Conservation (phyloP, 169 alveolate species). For the Hammondia hammondi region DNA sequence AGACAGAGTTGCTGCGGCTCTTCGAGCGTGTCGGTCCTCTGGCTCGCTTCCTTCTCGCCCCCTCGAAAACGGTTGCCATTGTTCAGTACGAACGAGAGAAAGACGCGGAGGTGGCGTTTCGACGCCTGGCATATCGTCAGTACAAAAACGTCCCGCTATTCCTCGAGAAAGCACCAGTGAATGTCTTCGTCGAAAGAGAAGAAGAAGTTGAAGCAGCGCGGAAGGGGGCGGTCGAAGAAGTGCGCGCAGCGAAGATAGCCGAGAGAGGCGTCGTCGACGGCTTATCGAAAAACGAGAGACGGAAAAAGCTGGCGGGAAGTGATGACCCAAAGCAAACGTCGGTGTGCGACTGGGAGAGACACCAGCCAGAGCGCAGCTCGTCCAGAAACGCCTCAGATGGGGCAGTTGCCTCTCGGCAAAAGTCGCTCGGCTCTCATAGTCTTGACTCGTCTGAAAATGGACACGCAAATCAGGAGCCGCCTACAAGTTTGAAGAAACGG, state of each 20-base stretch:
- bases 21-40: conserved; percentile 88
- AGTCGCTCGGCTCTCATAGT: background rate
- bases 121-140: conserved; percentile 85
- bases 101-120: conserved; percentile 89
- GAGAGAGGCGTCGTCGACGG: background rate
- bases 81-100: conserved; percentile 85
- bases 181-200: conserved; percentile 63
- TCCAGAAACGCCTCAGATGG: background rate
- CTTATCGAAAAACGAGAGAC: background rate
- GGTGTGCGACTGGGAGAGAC: background rate
- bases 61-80: conserved; percentile 90
- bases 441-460: background rate
- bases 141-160: conserved; percentile 88
- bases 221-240: conserved; percentile 26
- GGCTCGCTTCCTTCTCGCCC: conserved; percentile 86
- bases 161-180: conserved; percentile 93
- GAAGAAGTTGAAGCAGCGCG: background rate
- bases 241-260: conserved; percentile 16
- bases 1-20: conserved; percentile 73
- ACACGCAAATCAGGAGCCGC: background rate
- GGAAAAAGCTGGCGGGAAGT: background rate
- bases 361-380: background rate
- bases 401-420: background rate
- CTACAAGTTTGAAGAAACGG: background rate
- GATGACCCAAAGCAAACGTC: background rate